Conservation (phyloP, 2,329 filamentous ascomycete species). For the Fusarium buharicum region DNA sequence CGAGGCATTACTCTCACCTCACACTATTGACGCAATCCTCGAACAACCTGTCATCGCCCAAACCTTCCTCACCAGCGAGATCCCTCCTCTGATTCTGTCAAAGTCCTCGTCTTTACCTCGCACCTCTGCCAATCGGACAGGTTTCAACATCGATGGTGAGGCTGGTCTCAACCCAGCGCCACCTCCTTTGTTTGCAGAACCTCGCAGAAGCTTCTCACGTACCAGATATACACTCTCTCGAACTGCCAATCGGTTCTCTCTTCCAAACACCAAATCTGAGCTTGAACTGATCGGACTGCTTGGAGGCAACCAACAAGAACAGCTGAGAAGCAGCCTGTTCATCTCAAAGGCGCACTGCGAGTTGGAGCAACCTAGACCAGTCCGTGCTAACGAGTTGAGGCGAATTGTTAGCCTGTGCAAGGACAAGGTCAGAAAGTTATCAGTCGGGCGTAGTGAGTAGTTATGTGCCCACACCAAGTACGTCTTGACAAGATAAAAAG, state of each 20-base stretch:
- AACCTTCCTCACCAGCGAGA: conserved; percentile 13
- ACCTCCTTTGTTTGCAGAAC: conserved; percentile 14
- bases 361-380: conserved; percentile 48
- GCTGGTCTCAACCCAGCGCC: conserved; percentile 8
- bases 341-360: conserved; percentile 46
- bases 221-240: conserved; percentile 3
- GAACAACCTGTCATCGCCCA: conserved; percentile 13
- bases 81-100: conserved; percentile 23
- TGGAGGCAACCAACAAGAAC: conserved; percentile 18
- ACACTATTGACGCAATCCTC: conserved; percentile 14
- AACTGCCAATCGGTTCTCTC: conserved; percentile 11
- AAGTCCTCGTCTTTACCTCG: conserved; percentile 11
- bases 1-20: conserved; percentile 8
- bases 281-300: conserved; percentile 1
- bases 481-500: neutral
- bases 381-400: conserved; percentile 47
- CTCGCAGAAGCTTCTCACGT: conserved; percentile 7
- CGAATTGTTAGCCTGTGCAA: conserved; percentile 47
- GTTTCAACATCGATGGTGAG: conserved; percentile 42
- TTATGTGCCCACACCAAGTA: conserved; percentile 4
- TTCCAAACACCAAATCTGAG: conserved; percentile 3
- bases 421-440: conserved; percentile 39
- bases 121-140: conserved; percentile 4
- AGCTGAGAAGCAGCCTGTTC: conserved; percentile 36
- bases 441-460: conserved; percentile 34